Evolutionary conservation across 768 basidiomycete species (phyloP).

Genomic region (Lentinula raphanica): DNA sequence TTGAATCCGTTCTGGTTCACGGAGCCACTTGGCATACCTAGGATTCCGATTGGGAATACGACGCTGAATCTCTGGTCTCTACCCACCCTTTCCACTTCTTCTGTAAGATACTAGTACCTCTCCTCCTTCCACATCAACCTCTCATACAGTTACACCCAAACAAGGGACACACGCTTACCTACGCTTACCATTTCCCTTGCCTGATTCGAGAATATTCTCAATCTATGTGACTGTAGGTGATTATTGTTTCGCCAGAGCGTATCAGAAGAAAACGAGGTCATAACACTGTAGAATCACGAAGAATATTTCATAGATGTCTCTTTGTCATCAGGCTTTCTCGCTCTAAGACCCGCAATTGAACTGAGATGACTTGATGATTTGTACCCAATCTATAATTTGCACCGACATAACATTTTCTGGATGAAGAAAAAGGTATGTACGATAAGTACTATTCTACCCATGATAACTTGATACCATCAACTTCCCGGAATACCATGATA

Average conservation of each 20-base stretch:
- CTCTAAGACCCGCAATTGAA: not conserved
- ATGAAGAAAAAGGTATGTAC: too few species aligned
- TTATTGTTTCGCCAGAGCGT: not conserved
- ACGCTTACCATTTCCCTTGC: not conserved
- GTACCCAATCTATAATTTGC: too few species aligned
- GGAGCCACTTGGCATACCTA: not conserved
- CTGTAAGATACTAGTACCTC: not conserved
- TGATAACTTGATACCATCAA: too few species aligned
- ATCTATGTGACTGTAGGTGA: slow-evolving; percentile 83
- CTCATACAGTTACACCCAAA: not conserved
- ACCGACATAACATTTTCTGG: too few species aligned
- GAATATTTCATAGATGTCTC: not conserved
- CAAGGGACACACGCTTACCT: not conserved
- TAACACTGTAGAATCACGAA: not conserved
- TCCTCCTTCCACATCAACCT: not conserved
- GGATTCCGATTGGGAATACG: slow-evolving; percentile 8
- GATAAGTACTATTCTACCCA: too few species aligned
- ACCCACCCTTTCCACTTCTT: not conserved
- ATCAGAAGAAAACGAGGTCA: not conserved
- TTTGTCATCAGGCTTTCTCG: not conserved
- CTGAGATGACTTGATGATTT: not conserved
- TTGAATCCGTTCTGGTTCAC: slow-evolving; percentile 36
- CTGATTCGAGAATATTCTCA: slow-evolving; percentile 66
- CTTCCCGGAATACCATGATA: too few species aligned
- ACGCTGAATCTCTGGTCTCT: slow-evolving; percentile 56